A percentile compares a stretch with the other conserved stretches of the same genome.
These are phyloP conservation scores for Termitomyces sp. DNA, from an alignment of 768 basidiomycete genomes.

Conservation along the genomic window DNA sequence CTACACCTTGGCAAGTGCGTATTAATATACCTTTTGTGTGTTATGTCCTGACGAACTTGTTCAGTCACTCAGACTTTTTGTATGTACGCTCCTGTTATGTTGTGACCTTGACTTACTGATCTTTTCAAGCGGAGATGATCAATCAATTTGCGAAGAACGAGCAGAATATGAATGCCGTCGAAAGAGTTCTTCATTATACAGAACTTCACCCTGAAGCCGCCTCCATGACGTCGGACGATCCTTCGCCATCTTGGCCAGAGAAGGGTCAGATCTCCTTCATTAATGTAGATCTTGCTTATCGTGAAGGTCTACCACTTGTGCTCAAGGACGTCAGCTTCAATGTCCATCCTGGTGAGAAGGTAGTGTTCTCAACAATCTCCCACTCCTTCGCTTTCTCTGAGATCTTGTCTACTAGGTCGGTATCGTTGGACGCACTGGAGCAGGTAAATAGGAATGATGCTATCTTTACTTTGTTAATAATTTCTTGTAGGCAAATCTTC, in stretches of 20 bases:
- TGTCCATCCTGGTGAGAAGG: slow-evolving; percentile 61
- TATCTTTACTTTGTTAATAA: background rate
- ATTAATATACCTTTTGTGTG: background rate
- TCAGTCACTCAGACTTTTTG: slow-evolving; percentile 51
- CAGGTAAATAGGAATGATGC: slow-evolving; percentile 20
- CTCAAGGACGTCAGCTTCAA: slow-evolving; percentile 55
- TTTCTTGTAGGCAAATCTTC: slow-evolving; percentile 42
- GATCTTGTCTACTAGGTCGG: slow-evolving; percentile 27
- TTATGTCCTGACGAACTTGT: background rate
- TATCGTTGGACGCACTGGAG: slow-evolving; percentile 43
- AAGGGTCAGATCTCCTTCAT: slow-evolving; percentile 50
- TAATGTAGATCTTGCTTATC: slow-evolving; percentile 53
- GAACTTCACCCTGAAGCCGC: slow-evolving; percentile 54
- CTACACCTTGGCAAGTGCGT: slow-evolving; percentile 48
- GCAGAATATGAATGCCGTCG: slow-evolving; percentile 71
- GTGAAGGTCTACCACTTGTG: slow-evolving; percentile 59
- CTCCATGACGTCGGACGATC: slow-evolving; percentile 36
- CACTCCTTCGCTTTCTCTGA: background rate
- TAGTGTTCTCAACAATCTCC: slow-evolving; percentile 17
- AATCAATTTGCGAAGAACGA: slow-evolving; percentile 54
- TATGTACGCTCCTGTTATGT: slow-evolving; percentile 20
- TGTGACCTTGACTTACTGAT: background rate
- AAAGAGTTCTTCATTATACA: slow-evolving; percentile 65
- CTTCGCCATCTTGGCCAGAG: slow-evolving; percentile 42
- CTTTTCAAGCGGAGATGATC: slow-evolving; percentile 43